Conservation (phyloP, 2,329 filamentous ascomycete genomes). For the Canariomyces notabilis region DNA sequence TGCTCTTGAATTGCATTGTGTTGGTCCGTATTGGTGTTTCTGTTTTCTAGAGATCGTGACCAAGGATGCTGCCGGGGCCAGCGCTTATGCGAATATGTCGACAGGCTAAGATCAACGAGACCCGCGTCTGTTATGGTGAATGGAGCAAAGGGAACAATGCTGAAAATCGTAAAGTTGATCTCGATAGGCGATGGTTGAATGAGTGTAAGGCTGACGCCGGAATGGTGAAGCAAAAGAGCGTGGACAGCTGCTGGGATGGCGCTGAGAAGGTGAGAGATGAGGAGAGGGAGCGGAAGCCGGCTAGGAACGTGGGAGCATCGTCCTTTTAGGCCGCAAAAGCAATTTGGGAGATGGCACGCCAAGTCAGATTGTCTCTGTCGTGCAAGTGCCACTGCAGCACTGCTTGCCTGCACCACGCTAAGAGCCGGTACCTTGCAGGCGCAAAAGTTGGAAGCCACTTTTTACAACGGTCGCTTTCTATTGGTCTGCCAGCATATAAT, state of each 20-base stretch:
- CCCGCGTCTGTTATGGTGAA: conserved; percentile 14
- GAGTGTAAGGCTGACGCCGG: conserved; percentile 27
- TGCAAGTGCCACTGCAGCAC: no score
- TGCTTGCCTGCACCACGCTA: background rate
- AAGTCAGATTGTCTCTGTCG: conserved; percentile 7
- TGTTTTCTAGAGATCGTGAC: conserved; percentile 1
- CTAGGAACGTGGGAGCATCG: conserved; percentile 14
- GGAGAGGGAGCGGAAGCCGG: conserved; percentile 12
- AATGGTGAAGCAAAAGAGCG: conserved; percentile 22
- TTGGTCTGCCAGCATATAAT: conserved; percentile 2
- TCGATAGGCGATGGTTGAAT: conserved; percentile 15
- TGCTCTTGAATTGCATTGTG: conserved; percentile 44
- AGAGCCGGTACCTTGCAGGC: conserved; percentile 18
- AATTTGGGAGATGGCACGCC: conserved; percentile 8
- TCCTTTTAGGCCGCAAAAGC: conserved; percentile 16
- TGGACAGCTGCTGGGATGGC: conserved; percentile 23
- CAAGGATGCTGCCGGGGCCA: background rate
- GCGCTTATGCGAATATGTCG: background rate
- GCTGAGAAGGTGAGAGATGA: conserved; percentile 15
- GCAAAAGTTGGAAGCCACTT: background rate
- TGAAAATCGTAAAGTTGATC: conserved; percentile 10
- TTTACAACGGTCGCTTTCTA: background rate
- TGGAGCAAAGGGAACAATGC: conserved; percentile 5
- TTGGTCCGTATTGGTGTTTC: conserved; percentile 17
- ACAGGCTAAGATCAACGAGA: conserved; percentile 10